These are phyloP conservation scores for Dendrobium nobile DNA, from an alignment of 106 monocot genomes.

Conservation along the genomic window DNA sequence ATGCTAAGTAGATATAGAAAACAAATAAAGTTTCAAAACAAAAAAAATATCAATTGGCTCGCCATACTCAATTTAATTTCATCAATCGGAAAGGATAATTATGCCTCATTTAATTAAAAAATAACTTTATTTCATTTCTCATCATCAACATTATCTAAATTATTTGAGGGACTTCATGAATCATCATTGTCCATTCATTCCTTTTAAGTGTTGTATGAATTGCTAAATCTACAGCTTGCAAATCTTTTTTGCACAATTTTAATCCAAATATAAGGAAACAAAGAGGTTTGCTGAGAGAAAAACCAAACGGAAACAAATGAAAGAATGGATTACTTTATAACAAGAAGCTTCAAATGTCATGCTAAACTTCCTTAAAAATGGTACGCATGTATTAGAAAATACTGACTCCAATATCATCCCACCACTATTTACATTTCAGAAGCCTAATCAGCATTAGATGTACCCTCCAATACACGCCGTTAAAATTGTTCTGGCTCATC, in stretches of 20 bases:
- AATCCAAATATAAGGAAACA: background rate
- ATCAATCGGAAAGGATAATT: background rate
- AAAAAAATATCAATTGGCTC: background rate
- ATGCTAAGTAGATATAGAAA: background rate
- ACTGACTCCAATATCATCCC: background rate
- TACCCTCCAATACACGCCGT: background rate
- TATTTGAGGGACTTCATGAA: background rate
- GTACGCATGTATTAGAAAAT: background rate
- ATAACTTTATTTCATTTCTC: background rate
- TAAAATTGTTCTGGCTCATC: no score
- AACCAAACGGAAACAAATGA: background rate
- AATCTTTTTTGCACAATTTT: no score
- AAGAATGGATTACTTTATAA: background rate
- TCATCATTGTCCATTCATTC: background rate
- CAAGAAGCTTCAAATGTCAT: background rate
- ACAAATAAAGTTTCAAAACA: background rate
- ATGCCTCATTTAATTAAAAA: background rate
- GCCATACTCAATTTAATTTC: background rate
- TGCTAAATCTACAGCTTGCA: background rate
- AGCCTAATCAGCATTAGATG: background rate
- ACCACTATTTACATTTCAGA: background rate
- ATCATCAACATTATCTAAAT: background rate
- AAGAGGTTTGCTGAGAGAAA: background rate
- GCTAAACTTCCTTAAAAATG: background rate
- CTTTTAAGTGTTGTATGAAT: background rate